Evolutionary conservation across 192 early-diverging fungal genomes (phyloP), one percentile per base, ranked within the genome.

Genomic region (Linnemannia hyalina): DNA sequence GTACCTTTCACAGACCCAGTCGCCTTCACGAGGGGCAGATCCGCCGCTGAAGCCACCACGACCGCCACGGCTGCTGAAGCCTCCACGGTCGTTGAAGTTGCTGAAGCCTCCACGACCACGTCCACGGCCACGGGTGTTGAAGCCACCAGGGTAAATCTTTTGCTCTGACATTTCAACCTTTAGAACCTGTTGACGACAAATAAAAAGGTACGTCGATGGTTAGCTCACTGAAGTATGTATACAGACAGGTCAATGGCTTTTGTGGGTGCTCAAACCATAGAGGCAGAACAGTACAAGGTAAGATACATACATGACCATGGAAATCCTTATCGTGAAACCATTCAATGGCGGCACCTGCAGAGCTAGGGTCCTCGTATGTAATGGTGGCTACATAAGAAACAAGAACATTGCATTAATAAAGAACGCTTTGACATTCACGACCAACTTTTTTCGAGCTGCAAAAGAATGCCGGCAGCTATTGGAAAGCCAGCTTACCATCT

Each of bases 311-410:
- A 76, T 83, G 80, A 41, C 88, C 83, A 72, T 84, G 81, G 49
- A 87, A 83, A 36, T 88, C 71, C 35, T 81, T 91, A 89, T 93
- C 93, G 54, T 93, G 82, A 78, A 96, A 96, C 93, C 94, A 96
- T 23, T 93, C 88, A 54, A 96, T 96, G 10, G 95, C 95, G 63
- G 91, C 93, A 73, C 93, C 92, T 26, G 93, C 91, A 32, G 95
- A 89, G 22, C 88, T 90, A 6, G 95, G 94, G 87, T 96, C 95
- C 55, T 95, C 94, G 84, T 95, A 96, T 6, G 95, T 95, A 20
- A 96, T 84, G 23, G 94, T 96, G 13, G 94, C 94, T 90, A 78
- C 8, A 32, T 9, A n/a, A 35, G 35, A 44, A n/a, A 70, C 1
- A 70, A 29, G 63, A n/a, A 1, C 57, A 35, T 29, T 40, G n/a